These are phyloP conservation scores for Psilocybe tampanensis DNA, from an alignment of 768 basidiomycete species.

Conservation along the genomic window DNA sequence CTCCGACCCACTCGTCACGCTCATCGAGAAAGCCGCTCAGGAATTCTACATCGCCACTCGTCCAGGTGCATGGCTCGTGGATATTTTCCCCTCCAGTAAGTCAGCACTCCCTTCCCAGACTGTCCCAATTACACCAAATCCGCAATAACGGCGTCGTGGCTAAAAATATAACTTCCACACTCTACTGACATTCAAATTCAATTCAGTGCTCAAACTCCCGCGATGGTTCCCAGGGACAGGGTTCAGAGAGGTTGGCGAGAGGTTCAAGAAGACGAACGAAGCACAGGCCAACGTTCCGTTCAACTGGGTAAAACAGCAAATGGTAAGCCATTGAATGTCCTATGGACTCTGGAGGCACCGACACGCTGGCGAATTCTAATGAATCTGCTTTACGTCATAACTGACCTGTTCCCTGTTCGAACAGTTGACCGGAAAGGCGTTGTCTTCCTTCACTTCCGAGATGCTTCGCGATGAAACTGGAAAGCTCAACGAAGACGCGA, in stretches of 20 bases:
- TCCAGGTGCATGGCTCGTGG: neutral
- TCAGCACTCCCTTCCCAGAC: too few species aligned
- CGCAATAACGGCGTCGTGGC: too few species aligned
- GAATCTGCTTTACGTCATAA: too few species aligned
- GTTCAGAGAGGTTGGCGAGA: neutral
- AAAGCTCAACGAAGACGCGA: neutral
- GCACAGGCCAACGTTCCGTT: neutral
- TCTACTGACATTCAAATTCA: too few species aligned
- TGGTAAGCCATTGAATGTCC: neutral
- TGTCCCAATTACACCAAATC: too few species aligned
- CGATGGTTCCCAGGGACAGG: neutral
- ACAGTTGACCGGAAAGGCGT: neutral
- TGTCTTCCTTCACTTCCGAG: neutral
- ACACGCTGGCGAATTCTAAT: too few species aligned
- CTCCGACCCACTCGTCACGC: neutral
- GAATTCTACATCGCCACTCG: neutral
- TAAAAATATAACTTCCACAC: too few species aligned
- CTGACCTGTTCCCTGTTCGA: too few species aligned
- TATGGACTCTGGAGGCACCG: too few species aligned
- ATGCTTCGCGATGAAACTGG: neutral
- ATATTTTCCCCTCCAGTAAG: neutral
- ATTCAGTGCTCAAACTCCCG: neutral
- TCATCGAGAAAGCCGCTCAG: neutral
- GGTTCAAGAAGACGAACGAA: neutral
- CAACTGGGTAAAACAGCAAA: neutral